Evolutionary conservation across 169 alveolate species (phyloP).

Genomic region (Perkinsus marinus): DNA sequence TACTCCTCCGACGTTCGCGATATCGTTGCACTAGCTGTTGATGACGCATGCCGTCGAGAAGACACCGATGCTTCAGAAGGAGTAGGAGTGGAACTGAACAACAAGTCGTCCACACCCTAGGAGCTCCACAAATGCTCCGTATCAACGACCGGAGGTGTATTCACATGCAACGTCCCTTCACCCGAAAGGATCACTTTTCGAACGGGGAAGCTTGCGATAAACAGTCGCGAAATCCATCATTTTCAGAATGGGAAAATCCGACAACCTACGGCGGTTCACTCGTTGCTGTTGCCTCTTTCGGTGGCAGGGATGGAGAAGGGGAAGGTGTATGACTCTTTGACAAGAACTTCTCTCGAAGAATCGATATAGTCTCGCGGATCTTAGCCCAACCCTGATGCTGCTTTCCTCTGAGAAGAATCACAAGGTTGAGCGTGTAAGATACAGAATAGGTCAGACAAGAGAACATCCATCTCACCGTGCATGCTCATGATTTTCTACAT

Average conservation of each 20-base stretch:
- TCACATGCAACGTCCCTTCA: no score
- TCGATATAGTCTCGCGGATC: background rate
- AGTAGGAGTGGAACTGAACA: background rate
- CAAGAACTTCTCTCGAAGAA: background rate
- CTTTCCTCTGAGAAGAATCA: background rate
- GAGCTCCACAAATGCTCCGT: no score
- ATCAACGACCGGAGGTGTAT: no score
- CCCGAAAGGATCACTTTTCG: no score
- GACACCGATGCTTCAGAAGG: background rate
- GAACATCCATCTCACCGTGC: background rate
- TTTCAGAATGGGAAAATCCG: background rate
- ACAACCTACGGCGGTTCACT: background rate
- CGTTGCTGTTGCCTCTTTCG: background rate
- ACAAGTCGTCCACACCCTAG: no score
- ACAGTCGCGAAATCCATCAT: no score
- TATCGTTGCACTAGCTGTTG: background rate
- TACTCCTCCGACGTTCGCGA: background rate
- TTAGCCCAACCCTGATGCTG: background rate
- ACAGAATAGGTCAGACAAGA: background rate
- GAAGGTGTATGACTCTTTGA: background rate
- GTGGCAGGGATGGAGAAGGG: background rate
- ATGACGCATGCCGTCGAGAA: background rate
- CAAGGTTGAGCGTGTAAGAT: background rate
- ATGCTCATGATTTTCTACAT: background rate
- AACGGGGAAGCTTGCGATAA: no score